Conservation (phyloP, 2,329 filamentous ascomycete genomes). For the Apiospora aurea region DNA sequence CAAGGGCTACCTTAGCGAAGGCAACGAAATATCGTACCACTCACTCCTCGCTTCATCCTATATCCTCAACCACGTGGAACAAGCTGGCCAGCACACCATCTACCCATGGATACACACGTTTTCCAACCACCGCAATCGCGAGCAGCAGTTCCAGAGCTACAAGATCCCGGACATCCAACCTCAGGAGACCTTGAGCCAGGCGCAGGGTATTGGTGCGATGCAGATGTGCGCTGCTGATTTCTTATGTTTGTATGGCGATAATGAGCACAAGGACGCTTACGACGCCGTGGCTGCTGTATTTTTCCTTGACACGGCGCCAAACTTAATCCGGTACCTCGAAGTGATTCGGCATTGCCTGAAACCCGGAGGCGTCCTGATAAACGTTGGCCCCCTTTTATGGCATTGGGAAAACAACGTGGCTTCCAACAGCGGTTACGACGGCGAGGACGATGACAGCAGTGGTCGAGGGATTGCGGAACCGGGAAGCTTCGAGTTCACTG, state of each 20-base stretch:
- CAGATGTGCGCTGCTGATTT: constrained; percentile 95
- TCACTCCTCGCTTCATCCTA: constrained; percentile 87
- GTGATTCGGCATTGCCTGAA: constrained; percentile 80
- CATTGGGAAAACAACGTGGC: constrained; percentile 84
- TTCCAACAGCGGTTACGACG: constrained; percentile 61
- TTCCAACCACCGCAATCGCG: constrained; percentile 79
- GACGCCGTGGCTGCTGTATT: constrained; percentile 90
- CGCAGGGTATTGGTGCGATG: constrained; percentile 68
- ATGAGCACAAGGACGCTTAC: constrained; percentile 67
- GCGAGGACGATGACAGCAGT: constrained; percentile 56
- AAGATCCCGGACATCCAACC: constrained; percentile 83
- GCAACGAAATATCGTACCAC: constrained; percentile 97
- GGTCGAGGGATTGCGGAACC: constrained; percentile 82
- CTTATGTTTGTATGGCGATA: constrained; percentile 78
- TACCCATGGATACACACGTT: constrained; percentile 89
- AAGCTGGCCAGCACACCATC: constrained; percentile 71
- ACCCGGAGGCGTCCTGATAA: constrained; percentile 82
- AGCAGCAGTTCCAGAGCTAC: constrained; percentile 77
- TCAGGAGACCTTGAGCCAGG: constrained; percentile 56
- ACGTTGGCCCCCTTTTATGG: constrained; percentile 91
- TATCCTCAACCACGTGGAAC: constrained; percentile 72
- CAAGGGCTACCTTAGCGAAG: constrained; percentile 77
- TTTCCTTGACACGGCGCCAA: constrained; percentile 96
- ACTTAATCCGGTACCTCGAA: constrained; percentile 88
- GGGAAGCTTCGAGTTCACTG: constrained; percentile 86